Evolutionary conservation across 2,329 filamentous ascomycete genomes (phyloP), one percentile per base, ranked within the genome.

Genomic region (Cladorrhinum sp.): DNA sequence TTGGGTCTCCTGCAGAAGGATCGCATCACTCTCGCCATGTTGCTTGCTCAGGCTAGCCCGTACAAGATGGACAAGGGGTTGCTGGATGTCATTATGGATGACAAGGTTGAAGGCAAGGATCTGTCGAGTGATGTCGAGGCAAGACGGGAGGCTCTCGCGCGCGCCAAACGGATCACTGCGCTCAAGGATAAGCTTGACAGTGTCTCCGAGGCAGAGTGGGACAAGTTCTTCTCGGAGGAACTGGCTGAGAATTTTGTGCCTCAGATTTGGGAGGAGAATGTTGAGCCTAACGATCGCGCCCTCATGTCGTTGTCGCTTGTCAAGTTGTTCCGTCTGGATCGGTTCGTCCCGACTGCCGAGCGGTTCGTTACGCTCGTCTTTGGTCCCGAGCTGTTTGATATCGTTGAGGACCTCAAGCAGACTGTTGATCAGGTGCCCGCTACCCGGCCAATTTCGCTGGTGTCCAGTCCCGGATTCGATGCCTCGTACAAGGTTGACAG

Each of bases 401-500:
- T 90, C 53, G 88, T 88, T 54, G 91, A 94, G 70, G 93, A 98
- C 72, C 84, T 99, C 52, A 88, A 89, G 72, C 86, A 90, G 62
- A 94, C 95, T 18, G 90, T 96, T 60, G 84, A 87, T 56, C 89
- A 96, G 74, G 92, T 96, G 57, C 88, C 88, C 5, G 87, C 94
- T 28, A 91, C 87, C 30, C 87, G 91, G 2, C 95, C 95, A 9
- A 90, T 99, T 67, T 90, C 95, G 2, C 84, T 99, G 36, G 94
- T 94, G 70, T 99, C 95, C 5, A 97, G 90, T 70, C 92, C 94
- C 62, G 95, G 95, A 39, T 99, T 99, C 73, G 95, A 99, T 75
- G 96, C 96, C 58, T 96, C 92, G 73, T 99, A 98, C 86, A 99
- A 99, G 81, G 95, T 99, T 62, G 95, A 99, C 74, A 92, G 88